phyloP scores from a whole-genome alignment of 2,329 filamentous ascomycete genomes.

The Nannizziopsis arthrosporioides region DNA sequence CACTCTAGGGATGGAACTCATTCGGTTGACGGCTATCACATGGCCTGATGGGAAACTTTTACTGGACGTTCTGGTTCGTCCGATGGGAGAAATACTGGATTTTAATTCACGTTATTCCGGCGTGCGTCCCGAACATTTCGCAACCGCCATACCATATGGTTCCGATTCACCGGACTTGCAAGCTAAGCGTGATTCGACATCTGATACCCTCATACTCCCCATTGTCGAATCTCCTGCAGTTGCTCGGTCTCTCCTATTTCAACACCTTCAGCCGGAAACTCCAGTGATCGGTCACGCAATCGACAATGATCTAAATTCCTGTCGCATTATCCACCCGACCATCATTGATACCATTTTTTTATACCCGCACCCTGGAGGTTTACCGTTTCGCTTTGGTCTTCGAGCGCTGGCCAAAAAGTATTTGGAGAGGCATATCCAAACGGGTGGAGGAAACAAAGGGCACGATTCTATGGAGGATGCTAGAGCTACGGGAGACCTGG shows the following conservation, averaged over 20 bases:
- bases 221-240: slow-evolving; percentile 64
- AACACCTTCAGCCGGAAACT: slow-evolving; percentile 60
- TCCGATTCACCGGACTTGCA: slow-evolving; percentile 16
- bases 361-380: slow-evolving; percentile 63
- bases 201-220: slow-evolving; percentile 38
- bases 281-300: slow-evolving; percentile 85
- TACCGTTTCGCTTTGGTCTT: slow-evolving; percentile 69
- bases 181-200: slow-evolving; percentile 15
- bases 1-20: slow-evolving; percentile 71
- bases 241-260: slow-evolving; percentile 68
- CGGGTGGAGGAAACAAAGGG: slow-evolving; percentile 48
- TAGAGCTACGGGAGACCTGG: slow-evolving; percentile 74
- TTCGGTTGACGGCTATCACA: slow-evolving; percentile 75
- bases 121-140: slow-evolving; percentile 65
- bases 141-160: slow-evolving; percentile 50
- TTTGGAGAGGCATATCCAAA: slow-evolving; percentile 68
- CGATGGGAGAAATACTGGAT: slow-evolving; percentile 72
- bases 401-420: slow-evolving; percentile 59
- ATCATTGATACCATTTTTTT: slow-evolving; percentile 78
- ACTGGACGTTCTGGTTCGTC: slow-evolving; percentile 74
- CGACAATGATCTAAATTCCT: slow-evolving; percentile 85
- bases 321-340: slow-evolving; percentile 71
- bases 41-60: slow-evolving; percentile 70
- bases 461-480: slow-evolving; percentile 94
- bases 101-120: slow-evolving; percentile 89